These are phyloP conservation scores for Tulasnella sp. DNA, from an alignment of 768 basidiomycete genomes.

Conservation along the genomic window DNA sequence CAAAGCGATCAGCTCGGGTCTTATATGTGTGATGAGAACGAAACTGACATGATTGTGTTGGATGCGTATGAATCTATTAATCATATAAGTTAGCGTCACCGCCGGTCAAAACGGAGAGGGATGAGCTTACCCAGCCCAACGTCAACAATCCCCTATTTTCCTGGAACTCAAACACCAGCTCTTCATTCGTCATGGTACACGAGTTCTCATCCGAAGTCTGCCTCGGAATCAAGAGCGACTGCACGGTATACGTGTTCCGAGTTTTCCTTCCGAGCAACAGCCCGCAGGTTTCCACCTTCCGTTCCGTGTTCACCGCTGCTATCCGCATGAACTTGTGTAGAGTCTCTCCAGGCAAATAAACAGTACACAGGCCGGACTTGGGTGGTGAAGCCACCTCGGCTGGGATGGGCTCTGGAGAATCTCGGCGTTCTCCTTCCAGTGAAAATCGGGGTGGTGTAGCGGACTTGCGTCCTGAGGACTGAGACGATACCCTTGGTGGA, in stretches of 20 bases:
- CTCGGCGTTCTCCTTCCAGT: neutral
- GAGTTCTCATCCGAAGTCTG: conserved; percentile 86
- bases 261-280: conserved; percentile 68
- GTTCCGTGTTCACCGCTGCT: conserved; percentile 70
- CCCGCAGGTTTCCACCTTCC: conserved; percentile 84
- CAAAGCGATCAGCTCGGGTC: conserved; percentile 15
- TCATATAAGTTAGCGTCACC: neutral
- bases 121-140: conserved; percentile 75
- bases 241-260: conserved; percentile 61
- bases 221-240: conserved; percentile 80
- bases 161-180: conserved; percentile 79
- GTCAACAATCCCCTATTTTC: conserved; percentile 78
- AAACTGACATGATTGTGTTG: conserved; percentile 76
- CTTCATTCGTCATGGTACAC: conserved; percentile 90
- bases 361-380: conserved; percentile 47
- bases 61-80: conserved; percentile 83
- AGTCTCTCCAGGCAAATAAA: conserved; percentile 67
- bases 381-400: neutral
- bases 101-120: neutral
- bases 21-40: neutral
- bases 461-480: conserved; percentile 31
- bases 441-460: conserved; percentile 38
- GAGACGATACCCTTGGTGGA: conserved; percentile 6
- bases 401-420: conserved; percentile 11
- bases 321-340: conserved; percentile 73